phyloP scores from a whole-genome alignment of 2,329 filamentous ascomycete genomes.

The Cladophialophora chaetospira region DNA sequence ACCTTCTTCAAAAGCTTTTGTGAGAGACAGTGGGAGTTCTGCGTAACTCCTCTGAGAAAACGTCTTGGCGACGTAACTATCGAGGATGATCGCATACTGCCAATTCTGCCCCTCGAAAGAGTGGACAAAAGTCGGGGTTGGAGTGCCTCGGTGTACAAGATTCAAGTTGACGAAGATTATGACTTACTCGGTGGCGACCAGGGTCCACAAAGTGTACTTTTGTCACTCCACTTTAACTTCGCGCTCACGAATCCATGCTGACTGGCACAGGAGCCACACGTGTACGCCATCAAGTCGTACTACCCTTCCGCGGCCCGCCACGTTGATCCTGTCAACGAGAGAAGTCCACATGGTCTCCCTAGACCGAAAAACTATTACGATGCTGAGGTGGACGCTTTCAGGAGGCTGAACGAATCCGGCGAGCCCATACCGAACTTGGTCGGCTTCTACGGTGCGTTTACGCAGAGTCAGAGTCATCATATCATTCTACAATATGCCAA shows the following conservation, averaged over 20 bases:
- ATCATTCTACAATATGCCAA: constrained; percentile 43
- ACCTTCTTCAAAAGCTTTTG: constrained; percentile 35
- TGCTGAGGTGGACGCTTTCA: constrained; percentile 35
- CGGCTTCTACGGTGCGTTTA: constrained; percentile 21
- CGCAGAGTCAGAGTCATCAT: constrained; percentile 35
- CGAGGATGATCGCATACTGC: constrained; percentile 32
- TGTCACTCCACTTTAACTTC: neutral
- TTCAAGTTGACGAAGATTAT: constrained; percentile 34
- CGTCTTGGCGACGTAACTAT: constrained; percentile 32
- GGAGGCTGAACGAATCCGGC: constrained; percentile 17
- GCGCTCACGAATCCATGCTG: neutral
- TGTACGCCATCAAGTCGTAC: constrained; percentile 37
- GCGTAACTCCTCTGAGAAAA: constrained; percentile 30
- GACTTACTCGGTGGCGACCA: constrained; percentile 28
- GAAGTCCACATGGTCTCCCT: neutral
- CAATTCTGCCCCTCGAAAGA: constrained; percentile 31
- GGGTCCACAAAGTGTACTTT: neutral
- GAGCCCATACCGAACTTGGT: constrained; percentile 14
- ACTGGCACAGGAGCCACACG: neutral
- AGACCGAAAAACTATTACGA: constrained; percentile 26
- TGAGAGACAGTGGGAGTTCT: constrained; percentile 36
- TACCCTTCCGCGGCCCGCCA: constrained; percentile 24
- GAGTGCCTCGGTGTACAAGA: constrained; percentile 29
- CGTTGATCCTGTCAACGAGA: neutral
- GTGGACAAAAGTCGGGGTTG: constrained; percentile 25